phyloP scores from a whole-genome alignment of 2,329 filamentous ascomycete genomes.

The Emergomyces pasteurianus region DNA sequence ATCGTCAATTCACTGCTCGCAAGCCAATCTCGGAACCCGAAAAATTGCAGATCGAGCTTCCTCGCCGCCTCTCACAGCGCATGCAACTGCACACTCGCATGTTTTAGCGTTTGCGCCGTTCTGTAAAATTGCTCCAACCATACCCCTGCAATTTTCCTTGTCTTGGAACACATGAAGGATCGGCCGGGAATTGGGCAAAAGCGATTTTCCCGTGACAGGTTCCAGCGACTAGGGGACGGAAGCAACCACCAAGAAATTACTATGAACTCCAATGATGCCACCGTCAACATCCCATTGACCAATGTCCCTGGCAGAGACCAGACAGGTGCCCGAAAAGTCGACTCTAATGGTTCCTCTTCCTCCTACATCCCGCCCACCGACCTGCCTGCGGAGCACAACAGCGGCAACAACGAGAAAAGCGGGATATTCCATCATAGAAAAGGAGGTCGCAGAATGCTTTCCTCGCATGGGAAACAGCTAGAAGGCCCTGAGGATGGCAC shows the following conservation, averaged over 20 bases:
- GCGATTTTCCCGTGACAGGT: conserved; percentile 35
- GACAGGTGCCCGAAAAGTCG: conserved; percentile 32
- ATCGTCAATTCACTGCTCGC: background rate
- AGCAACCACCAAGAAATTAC: conserved; percentile 18
- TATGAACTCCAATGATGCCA: conserved; percentile 40
- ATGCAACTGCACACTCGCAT: background rate
- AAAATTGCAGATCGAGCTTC: background rate
- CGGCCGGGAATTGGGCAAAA: conserved; percentile 27
- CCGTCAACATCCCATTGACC: conserved; percentile 51
- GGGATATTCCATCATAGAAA: conserved; percentile 14
- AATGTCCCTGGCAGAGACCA: conserved; percentile 40
- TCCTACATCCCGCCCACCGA: conserved; percentile 17
- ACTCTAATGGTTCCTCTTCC: conserved; percentile 15
- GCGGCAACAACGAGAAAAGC: conserved; percentile 23
- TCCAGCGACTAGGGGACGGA: conserved; percentile 24
- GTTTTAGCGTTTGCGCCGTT: background rate
- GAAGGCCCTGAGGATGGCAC: conserved; percentile 41
- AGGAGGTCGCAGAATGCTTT: conserved; percentile 24
- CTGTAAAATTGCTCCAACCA: background rate
- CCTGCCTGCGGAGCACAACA: conserved; percentile 12
- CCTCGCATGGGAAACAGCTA: conserved; percentile 17
- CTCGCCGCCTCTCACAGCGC: background rate
- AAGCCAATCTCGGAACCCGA: background rate
- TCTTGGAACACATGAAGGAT: conserved; percentile 19
- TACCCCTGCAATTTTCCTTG: background rate